phyloP scores from a whole-genome alignment of 768 basidiomycete species.

The Phylloporus sp. region DNA sequence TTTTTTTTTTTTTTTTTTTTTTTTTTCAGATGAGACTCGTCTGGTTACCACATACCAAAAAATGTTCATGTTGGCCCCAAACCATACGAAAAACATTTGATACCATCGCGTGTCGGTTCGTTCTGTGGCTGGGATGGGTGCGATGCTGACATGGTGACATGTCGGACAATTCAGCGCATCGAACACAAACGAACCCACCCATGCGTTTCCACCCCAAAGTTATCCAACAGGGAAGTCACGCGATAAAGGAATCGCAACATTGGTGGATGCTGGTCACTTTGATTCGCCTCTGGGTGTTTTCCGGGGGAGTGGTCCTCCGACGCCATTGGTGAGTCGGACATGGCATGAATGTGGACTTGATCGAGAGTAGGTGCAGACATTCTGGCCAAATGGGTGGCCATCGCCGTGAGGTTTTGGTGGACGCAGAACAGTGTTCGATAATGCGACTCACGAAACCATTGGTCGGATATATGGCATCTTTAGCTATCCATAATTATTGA shows the following conservation, averaged over 20 bases:
- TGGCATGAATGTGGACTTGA: background rate
- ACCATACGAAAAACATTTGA: constrained; percentile 50
- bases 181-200: constrained; percentile 28
- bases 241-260: constrained; percentile 15
- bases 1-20: too few species aligned
- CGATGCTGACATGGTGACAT: constrained; percentile 26
- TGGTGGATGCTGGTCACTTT: background rate
- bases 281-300: background rate
- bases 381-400: background rate
- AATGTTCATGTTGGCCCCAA: constrained; percentile 45
- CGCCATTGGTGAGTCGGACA: background rate
- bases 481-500: too few species aligned
- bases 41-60: constrained; percentile 32
- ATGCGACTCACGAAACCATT: too few species aligned
- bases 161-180: background rate
- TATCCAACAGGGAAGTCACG: constrained; percentile 27
- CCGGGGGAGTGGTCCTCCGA: constrained; percentile 9
- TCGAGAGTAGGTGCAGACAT: background rate
- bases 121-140: constrained; percentile 34
- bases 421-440: too few species aligned
- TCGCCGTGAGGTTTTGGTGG: background rate
- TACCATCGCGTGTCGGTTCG: constrained; percentile 40
- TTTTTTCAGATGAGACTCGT: background rate
- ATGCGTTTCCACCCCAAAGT: constrained; percentile 40
- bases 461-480: too few species aligned